These are phyloP conservation scores for Nepenthes alata DNA, from an alignment of 179 eudicot species.

Conservation along the genomic window DNA sequence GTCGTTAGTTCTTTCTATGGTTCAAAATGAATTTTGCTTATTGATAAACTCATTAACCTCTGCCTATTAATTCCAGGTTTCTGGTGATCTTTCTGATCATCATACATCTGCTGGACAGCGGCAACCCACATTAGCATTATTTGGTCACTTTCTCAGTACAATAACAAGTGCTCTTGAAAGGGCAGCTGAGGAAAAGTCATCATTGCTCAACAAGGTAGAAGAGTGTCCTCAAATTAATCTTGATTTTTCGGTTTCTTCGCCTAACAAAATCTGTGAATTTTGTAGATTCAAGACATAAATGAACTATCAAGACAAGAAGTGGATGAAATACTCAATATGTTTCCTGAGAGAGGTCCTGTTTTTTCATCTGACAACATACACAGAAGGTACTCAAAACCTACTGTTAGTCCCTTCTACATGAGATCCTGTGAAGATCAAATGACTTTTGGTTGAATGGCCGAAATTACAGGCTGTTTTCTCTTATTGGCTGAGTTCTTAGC, in stretches of 20 bases:
- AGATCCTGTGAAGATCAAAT: background rate
- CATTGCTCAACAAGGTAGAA: constrained; percentile 71
- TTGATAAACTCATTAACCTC: background rate
- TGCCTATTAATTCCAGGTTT: constrained; percentile 34
- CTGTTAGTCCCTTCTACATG: background rate
- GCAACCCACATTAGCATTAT: constrained; percentile 64
- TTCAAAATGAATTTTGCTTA: background rate
- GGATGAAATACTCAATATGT: constrained; percentile 65
- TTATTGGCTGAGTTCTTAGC: too few relatives aligned
- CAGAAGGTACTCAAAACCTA: constrained; percentile 40
- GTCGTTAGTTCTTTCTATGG: background rate
- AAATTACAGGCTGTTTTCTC: background rate
- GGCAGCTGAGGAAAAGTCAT: constrained; percentile 71
- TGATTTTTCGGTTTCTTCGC: constrained; percentile 6
- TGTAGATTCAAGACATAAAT: constrained; percentile 86
- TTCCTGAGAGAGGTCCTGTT: constrained; percentile 38
- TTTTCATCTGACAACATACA: constrained; percentile 72
- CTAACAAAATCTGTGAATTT: constrained; percentile 7
- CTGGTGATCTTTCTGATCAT: constrained; percentile 35
- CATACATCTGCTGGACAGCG: constrained; percentile 38
- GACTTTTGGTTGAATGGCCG: background rate
- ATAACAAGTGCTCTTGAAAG: constrained; percentile 68
- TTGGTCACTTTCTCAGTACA: constrained; percentile 44
- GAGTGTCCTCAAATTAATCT: background rate
- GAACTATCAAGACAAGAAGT: constrained; percentile 96